Percentiles rank a stretch among this genome's conserved stretches.
These are phyloP conservation scores for Reticulascus tulasneorum DNA, from an alignment of 2,329 filamentous ascomycete genomes.

Conservation along the genomic window DNA sequence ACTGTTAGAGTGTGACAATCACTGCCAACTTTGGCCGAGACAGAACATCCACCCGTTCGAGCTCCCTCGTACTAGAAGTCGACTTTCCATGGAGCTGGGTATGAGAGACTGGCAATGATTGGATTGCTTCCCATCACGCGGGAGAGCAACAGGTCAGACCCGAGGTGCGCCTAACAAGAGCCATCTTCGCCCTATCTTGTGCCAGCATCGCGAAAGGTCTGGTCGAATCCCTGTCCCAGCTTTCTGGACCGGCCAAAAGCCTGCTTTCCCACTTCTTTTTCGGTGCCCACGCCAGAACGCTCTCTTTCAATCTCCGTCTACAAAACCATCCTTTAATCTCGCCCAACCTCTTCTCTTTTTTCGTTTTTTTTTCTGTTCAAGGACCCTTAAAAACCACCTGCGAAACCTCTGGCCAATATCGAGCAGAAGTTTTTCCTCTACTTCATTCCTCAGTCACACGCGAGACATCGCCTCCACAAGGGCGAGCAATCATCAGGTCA, in stretches of 20 bases:
- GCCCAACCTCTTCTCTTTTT: conserved; percentile 3
- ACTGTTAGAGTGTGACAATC: too few species aligned
- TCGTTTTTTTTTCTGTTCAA: neutral
- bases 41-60: too few species aligned
- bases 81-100: too few species aligned
- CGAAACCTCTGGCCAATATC: too few species aligned
- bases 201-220: neutral
- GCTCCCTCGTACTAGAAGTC: too few species aligned
- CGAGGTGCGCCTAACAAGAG: conserved; percentile 5
- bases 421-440: too few species aligned
- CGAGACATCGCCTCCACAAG: too few species aligned
- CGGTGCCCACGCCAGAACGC: too few species aligned
- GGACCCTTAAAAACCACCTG: conserved; percentile 8
- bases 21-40: too few species aligned
- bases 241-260: conserved; percentile 6
- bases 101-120: too few species aligned
- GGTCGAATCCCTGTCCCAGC: conserved; percentile 8
- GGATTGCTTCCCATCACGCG: conserved; percentile 1
- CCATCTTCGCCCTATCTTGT: conserved; percentile 8
- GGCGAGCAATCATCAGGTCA: too few species aligned
- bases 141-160: conserved; percentile 5
- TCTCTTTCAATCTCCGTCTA: conserved; percentile 7
- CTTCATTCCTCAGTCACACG: too few species aligned
- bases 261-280: conserved; percentile 10
- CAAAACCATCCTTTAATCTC: conserved; percentile 9